These are phyloP conservation scores for Bertia moriformis DNA, from an alignment of 2,329 filamentous ascomycete genomes.

Conservation along the genomic window DNA sequence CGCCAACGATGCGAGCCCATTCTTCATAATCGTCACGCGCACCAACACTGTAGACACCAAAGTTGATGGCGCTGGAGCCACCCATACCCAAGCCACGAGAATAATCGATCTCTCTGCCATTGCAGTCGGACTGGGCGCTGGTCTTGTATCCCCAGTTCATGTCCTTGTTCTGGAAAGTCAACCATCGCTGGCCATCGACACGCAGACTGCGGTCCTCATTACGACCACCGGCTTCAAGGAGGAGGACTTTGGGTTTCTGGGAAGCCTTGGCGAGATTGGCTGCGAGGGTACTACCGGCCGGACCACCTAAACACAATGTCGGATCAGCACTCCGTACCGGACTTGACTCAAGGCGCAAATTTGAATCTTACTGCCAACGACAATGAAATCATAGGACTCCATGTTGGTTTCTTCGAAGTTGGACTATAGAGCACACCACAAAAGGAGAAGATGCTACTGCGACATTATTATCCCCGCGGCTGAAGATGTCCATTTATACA, in stretches of 20 bases:
- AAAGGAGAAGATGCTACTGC: no score
- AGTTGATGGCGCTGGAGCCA: slow-evolving; percentile 37
- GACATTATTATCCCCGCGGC: no score
- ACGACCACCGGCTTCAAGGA: slow-evolving; percentile 42
- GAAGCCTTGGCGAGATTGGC: slow-evolving; percentile 29
- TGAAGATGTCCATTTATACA: no score
- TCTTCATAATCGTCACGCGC: slow-evolving; percentile 45
- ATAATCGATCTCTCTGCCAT: slow-evolving; percentile 27
- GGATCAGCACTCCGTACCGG: no score
- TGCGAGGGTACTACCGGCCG: slow-evolving; percentile 41
- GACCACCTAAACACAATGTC: slow-evolving; percentile 32
- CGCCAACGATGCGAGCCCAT: slow-evolving; percentile 39
- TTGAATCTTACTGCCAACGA: slow-evolving; percentile 24
- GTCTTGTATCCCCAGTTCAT: slow-evolving; percentile 40
- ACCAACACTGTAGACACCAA: slow-evolving; percentile 36
- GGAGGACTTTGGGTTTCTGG: slow-evolving; percentile 33
- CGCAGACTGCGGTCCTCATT: slow-evolving; percentile 30
- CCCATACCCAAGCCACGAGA: slow-evolving; percentile 34
- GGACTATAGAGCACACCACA: no score
- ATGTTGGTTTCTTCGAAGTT: no score
- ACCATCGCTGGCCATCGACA: slow-evolving; percentile 38
- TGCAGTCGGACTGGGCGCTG: slow-evolving; percentile 25
- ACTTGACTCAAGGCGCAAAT: no score
- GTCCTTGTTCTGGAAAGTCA: slow-evolving; percentile 28
- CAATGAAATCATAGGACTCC: slow-evolving; percentile 17